Evolutionary conservation across 768 basidiomycete species (phyloP).

Genomic region (Gyrodon lividus): DNA sequence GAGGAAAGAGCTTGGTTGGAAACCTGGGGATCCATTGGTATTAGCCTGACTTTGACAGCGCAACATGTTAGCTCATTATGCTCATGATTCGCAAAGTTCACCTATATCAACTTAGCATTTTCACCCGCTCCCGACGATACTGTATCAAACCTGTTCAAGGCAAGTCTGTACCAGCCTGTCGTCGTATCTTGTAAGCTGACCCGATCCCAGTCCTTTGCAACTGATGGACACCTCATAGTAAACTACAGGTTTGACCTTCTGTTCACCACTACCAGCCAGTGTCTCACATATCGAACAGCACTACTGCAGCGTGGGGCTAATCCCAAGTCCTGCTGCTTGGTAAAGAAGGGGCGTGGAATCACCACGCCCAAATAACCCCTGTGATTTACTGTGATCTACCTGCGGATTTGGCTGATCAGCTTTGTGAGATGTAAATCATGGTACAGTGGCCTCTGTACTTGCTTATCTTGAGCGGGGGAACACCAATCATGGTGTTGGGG

Average conservation of each 20-base stretch:
- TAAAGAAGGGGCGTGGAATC: too few relatives aligned
- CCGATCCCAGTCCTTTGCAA: constrained; percentile 67
- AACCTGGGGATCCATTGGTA: constrained; percentile 81
- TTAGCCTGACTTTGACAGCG: constrained; percentile 19
- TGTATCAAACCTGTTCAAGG: constrained; percentile 69
- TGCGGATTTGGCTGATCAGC: too few relatives aligned
- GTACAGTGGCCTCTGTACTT: too few relatives aligned
- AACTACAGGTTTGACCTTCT: constrained; percentile 70
- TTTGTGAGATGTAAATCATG: too few relatives aligned
- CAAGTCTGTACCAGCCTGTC: constrained; percentile 20
- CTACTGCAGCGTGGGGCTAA: constrained; percentile 65
- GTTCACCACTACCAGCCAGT: too few relatives aligned
- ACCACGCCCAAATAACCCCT: too few relatives aligned
- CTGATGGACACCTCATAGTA: constrained; percentile 86
- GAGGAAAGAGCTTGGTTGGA: constrained; percentile 86
- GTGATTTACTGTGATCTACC: too few relatives aligned
- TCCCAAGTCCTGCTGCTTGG: too few relatives aligned
- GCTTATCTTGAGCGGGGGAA: too few relatives aligned
- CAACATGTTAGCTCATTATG: constrained; percentile 26
- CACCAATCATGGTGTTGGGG: too few relatives aligned
- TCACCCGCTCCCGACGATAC: constrained; percentile 77
- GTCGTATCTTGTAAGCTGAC: not conserved
- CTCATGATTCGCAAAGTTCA: constrained; percentile 67
- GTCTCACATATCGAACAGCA: constrained; percentile 34
- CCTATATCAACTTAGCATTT: constrained; percentile 77